Evolutionary conservation across 2,329 filamentous ascomycete genomes (phyloP).

Genomic region (Phialocephala sp.): DNA sequence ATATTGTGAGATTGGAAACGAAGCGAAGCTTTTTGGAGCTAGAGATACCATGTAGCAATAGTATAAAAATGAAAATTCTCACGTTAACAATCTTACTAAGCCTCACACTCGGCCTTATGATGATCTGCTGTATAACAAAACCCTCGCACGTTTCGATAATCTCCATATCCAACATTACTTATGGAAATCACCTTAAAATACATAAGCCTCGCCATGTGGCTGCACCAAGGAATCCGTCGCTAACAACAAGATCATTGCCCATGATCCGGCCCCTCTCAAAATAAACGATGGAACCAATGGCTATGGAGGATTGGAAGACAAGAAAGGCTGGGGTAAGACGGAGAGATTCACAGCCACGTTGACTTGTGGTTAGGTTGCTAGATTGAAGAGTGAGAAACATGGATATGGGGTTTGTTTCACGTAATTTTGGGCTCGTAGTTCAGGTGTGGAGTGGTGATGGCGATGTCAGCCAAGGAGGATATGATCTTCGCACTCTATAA

Average conservation of each 20-base stretch:
- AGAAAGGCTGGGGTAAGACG: neutral
- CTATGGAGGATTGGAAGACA: neutral
- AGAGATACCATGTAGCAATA: neutral
- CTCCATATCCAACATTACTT: neutral
- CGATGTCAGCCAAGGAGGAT: constrained; percentile 1
- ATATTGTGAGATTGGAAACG: neutral
- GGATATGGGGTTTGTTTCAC: neutral
- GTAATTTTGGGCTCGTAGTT: neutral
- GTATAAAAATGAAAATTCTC: neutral
- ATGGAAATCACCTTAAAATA: neutral
- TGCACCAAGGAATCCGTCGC: neutral
- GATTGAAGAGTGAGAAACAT: neutral
- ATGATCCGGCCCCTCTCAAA: neutral
- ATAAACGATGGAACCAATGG: neutral
- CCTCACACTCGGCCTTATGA: neutral
- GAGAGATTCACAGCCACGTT: neutral
- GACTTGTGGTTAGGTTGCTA: neutral
- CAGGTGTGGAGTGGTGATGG: neutral
- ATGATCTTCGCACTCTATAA: neutral
- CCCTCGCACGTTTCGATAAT: neutral
- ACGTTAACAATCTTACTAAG: constrained; percentile 1
- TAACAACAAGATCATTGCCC: neutral
- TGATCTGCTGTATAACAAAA: neutral
- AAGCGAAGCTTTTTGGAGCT: neutral
- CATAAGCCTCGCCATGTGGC: neutral